Evolutionary conservation across 495 filamentous ascomycete genomes (phyloP).

Genomic region (Letharia columbiana): DNA sequence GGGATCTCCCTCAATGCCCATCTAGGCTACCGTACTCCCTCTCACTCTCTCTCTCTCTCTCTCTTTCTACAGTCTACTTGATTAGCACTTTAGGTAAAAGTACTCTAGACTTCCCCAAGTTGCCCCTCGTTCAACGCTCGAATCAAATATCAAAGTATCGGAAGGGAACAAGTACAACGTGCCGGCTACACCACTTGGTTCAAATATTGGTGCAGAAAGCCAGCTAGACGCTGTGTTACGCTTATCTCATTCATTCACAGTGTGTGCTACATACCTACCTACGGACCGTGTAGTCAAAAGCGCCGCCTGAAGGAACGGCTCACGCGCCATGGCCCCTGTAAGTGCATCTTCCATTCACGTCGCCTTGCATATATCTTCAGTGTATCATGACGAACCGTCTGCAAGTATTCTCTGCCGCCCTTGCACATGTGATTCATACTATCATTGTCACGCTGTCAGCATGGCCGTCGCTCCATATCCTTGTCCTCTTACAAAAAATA

Average conservation of each 20-base stretch:
- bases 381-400: slow-evolving; percentile 10
- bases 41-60: too few relatives aligned
- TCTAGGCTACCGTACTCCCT: too few relatives aligned
- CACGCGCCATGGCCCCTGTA: slow-evolving; percentile 16
- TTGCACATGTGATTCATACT: slow-evolving; percentile 12
- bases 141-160: too few relatives aligned
- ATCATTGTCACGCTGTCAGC: slow-evolving; percentile 1
- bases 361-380: slow-evolving; percentile 14
- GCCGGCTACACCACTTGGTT: not conserved
- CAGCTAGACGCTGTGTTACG: not conserved
- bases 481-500: not conserved
- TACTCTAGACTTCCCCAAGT: too few relatives aligned
- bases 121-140: too few relatives aligned
- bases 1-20: too few relatives aligned
- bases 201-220: not conserved
- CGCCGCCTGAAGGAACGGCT: not conserved
- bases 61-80: too few relatives aligned
- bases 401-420: slow-evolving; percentile 11
- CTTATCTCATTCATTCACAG: not conserved
- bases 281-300: not conserved
- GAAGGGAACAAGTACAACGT: not conserved
- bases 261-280: not conserved
- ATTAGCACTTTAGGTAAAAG: too few relatives aligned
- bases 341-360: slow-evolving; percentile 11
- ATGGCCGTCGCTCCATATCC: not conserved